Evolutionary conservation across 73 alveolate species (phyloP).

Genomic region (Paramecium biaurelia): DNA sequence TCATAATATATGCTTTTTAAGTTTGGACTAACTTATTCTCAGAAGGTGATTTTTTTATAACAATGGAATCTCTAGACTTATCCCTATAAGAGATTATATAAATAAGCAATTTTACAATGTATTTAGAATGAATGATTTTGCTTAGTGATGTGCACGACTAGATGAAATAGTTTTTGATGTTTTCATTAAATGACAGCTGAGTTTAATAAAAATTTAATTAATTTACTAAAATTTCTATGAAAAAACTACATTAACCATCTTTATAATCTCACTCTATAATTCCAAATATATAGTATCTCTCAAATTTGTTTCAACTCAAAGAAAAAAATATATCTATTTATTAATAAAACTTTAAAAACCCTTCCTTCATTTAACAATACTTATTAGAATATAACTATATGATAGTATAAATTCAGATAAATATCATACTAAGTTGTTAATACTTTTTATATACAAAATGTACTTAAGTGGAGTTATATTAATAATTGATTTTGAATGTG

Average conservation of each 20-base stretch:
- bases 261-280: not conserved
- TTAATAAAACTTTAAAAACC: not conserved
- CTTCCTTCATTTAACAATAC: not conserved
- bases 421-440: not conserved
- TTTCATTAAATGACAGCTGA: not conserved
- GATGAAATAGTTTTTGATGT: not conserved
- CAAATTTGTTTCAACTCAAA: not conserved
- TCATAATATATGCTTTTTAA: constrained; percentile 14
- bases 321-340: too few species aligned
- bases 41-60: not conserved
- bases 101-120: not conserved
- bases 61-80: not conserved
- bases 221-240: not conserved
- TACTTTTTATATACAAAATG: not conserved
- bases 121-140: not conserved
- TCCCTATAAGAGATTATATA: not conserved
- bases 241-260: not conserved
- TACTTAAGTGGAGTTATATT: not conserved
- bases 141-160: not conserved
- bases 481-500: not conserved
- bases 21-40: constrained; percentile 8
- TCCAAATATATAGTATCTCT: not conserved
- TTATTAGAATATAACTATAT: not conserved
- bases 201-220: not conserved
- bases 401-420: too few species aligned